These are phyloP conservation scores for Balansia obtecta DNA, from an alignment of 2,329 filamentous ascomycete species.

Conservation along the genomic window DNA sequence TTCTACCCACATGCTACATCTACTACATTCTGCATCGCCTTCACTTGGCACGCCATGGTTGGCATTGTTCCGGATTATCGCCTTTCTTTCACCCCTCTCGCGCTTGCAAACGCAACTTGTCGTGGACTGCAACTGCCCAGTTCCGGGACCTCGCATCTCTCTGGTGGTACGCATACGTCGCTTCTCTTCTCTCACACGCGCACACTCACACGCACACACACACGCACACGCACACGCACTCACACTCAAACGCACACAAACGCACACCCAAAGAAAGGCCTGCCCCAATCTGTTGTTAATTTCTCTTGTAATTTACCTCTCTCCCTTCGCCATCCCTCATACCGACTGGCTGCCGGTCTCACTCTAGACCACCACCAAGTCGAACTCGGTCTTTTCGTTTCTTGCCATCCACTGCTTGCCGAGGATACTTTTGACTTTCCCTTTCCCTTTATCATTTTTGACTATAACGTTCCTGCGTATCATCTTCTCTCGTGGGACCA, in stretches of 20 bases:
- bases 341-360: neutral
- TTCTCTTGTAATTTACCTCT: neutral
- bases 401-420: neutral
- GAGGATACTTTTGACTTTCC: neutral
- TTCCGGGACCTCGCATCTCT: neutral
- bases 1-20: too few species aligned
- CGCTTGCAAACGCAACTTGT: neutral
- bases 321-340: neutral
- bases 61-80: too few species aligned
- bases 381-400: neutral
- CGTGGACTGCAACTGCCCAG: neutral
- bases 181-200: neutral
- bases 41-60: too few species aligned
- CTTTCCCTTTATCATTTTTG: neutral
- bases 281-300: neutral
- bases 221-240: neutral
- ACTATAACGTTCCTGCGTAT: neutral
- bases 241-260: too few species aligned
- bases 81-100: too few species aligned
- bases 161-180: neutral
- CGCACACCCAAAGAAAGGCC: too few species aligned
- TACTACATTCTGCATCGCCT: too few species aligned
- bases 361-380: conserved; percentile 1
- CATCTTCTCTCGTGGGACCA: too few species aligned
- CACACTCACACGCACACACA: too few species aligned